A percentile compares a stretch with the other conserved stretches of the same genome.
Evolutionary conservation across 169 alveolate species (phyloP).

Genomic region (Eimeria necatrix): DNA sequence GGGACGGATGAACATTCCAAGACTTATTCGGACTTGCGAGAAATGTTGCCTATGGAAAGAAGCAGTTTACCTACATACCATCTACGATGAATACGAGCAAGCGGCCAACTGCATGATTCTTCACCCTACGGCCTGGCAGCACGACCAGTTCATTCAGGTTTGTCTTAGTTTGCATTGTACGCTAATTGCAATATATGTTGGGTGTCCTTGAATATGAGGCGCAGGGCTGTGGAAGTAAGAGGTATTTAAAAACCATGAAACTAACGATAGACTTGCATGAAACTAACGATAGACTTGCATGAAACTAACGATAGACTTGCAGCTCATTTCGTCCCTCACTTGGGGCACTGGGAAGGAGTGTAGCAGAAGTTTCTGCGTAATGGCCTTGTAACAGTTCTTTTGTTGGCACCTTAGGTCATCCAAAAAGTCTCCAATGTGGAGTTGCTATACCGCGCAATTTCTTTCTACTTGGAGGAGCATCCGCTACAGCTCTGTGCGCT

Average conservation of each 20-base stretch:
- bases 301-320: no score
- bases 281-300: no score
- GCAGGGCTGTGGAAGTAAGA: no score
- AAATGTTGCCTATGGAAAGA: conserved; percentile 86
- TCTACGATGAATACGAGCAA: conserved; percentile 97
- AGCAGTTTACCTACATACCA: conserved; percentile 96
- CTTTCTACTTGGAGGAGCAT: conserved; percentile 98
- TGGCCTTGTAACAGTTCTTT: no score
- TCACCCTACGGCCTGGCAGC: conserved; percentile 98
- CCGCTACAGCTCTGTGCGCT: conserved; percentile 98
- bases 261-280: no score
- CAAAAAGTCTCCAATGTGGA: conserved; percentile 96
- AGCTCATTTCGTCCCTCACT: no score
- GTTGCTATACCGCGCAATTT: conserved; percentile 98
- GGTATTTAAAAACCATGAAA: no score
- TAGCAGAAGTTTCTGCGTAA: no score
- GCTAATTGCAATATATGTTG: no score
- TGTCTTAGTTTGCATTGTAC: not conserved
- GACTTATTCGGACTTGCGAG: conserved; percentile 96
- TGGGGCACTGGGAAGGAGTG: no score
- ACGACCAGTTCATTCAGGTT: conserved; percentile 94
- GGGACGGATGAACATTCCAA: conserved; percentile 94
- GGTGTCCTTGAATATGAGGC: no score
- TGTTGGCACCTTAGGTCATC: conserved; percentile 65
- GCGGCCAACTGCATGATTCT: conserved; percentile 98